phyloP scores from a whole-genome alignment of 306 rosid species.

The Phaseolus lunatus region DNA sequence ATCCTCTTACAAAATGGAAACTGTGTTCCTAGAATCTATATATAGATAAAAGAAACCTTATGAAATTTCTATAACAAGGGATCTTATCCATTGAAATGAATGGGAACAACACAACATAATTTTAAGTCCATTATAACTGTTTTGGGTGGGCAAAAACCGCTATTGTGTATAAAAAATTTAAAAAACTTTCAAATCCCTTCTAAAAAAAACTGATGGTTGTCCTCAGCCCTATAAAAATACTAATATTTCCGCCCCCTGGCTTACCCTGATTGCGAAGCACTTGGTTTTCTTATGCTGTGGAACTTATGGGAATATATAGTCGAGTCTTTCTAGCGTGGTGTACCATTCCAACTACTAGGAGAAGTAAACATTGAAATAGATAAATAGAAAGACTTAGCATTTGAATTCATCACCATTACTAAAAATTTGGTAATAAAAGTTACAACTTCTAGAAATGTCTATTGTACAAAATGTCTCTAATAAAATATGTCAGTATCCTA shows the following conservation, averaged over 20 bases:
- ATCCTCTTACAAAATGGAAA: too few relatives aligned
- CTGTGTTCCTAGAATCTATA: too few relatives aligned
- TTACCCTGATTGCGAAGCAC: background rate
- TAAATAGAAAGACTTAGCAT: background rate
- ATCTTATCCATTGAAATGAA: too few relatives aligned
- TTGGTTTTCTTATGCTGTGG: background rate
- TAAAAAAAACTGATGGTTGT: background rate
- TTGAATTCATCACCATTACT: constrained; percentile 1
- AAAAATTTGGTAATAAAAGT: background rate
- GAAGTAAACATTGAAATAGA: background rate
- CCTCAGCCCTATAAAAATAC: background rate
- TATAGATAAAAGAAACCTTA: too few relatives aligned
- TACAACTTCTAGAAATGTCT: constrained; percentile 18
- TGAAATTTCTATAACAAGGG: too few relatives aligned
- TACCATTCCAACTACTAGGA: background rate
- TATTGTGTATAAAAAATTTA: too few relatives aligned
- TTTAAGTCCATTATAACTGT: too few relatives aligned
- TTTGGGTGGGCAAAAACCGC: too few relatives aligned
- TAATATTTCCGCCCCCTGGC: background rate
- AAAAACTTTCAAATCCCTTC: background rate
- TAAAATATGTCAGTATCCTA: constrained; percentile 13
- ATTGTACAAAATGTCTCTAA: constrained; percentile 14
- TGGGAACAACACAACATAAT: too few relatives aligned
- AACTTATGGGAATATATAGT: background rate
- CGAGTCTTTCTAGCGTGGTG: background rate